Evolutionary conservation across 495 filamentous ascomycete species (phyloP).

Genomic region (Lasiosphaeria ovina): DNA sequence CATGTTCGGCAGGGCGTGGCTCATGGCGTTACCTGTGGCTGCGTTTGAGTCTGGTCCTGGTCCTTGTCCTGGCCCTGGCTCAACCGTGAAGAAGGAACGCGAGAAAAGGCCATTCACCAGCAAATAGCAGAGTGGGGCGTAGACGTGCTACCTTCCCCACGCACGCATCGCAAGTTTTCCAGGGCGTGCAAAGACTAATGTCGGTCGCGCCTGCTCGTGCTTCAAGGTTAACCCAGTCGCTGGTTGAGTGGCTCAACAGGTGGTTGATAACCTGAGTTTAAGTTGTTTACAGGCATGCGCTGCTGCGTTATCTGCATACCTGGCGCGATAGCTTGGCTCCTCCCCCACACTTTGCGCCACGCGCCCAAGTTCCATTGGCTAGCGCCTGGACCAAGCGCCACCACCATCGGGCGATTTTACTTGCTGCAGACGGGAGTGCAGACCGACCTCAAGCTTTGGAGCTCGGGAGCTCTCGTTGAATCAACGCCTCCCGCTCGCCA

Average conservation of each 20-base stretch:
- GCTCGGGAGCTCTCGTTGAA: background rate
- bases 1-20: no score
- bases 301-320: background rate
- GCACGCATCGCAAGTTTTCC: no score
- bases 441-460: background rate
- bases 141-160: no score
- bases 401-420: constrained; percentile 21
- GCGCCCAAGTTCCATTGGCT: background rate
- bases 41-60: background rate
- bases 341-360: no score
- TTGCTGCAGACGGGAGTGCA: background rate
- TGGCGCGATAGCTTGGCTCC: background rate
- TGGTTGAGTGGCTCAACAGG: background rate
- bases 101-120: constrained; percentile 30
- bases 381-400: constrained; percentile 1
- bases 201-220: no score
- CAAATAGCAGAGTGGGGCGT: no score
- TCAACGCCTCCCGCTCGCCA: constrained; percentile 2
- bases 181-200: no score
- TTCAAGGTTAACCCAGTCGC: no score
- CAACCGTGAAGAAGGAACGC: constrained; percentile 27
- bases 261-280: background rate
- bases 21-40: background rate
- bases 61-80: constrained; percentile 6
- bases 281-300: background rate